Percentiles rank a stretch among this genome's conserved stretches.
Evolutionary conservation across 2,329 filamentous ascomycete species (phyloP).

Genomic region (Botrytis fragariae): DNA sequence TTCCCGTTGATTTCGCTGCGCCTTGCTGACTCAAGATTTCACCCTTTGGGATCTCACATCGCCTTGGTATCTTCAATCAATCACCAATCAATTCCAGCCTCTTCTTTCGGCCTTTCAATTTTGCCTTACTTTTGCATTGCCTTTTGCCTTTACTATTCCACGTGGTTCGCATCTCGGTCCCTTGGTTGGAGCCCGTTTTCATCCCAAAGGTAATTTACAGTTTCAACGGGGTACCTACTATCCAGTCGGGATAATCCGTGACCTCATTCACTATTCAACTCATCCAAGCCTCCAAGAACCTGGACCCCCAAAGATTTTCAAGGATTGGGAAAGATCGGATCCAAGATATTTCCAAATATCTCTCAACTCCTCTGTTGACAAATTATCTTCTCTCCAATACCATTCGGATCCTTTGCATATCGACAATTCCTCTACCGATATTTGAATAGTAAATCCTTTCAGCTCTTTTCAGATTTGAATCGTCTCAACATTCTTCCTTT

Average conservation of each 20-base stretch:
- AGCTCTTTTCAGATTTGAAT: neutral
- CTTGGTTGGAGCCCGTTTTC: conserved; percentile 14
- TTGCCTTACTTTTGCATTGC: neutral
- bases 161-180: conserved; percentile 11
- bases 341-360: conserved; percentile 10
- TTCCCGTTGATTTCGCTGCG: conserved; percentile 2
- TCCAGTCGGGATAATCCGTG: conserved; percentile 9
- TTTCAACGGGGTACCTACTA: neutral
- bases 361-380: neutral
- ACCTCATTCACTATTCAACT: conserved; percentile 9
- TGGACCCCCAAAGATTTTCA: conserved; percentile 1
- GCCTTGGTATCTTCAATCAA: neutral
- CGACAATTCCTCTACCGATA: neutral
- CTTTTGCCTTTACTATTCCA: neutral
- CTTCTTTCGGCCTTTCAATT: neutral
- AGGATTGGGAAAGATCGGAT: conserved; percentile 8
- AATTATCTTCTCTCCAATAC: neutral
- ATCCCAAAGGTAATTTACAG: neutral
- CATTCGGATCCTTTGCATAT: neutral
- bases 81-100: conserved; percentile 7
- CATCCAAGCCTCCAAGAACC: neutral
- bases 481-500: conserved; percentile 6
- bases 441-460: neutral
- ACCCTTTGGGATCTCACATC: neutral
- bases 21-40: conserved; percentile 18